Base-by-base conservation (phyloP, 2,329 filamentous ascomycete genomes). In the Falciphora oryzae region DNA sequence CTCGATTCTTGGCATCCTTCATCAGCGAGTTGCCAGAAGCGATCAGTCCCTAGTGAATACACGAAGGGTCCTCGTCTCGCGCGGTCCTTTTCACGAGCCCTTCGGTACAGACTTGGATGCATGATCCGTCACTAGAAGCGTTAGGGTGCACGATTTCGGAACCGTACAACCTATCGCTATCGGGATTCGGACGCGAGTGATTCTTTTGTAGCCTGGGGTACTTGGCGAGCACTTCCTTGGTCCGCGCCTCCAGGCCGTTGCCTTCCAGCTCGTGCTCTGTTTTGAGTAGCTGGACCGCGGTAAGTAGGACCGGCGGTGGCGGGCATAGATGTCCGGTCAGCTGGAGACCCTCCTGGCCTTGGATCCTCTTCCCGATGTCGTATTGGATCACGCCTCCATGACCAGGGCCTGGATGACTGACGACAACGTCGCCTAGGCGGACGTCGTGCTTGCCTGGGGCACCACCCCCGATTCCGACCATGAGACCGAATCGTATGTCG, bases 401-500 rank as follows among this genome's bases (percentile, higher is more conserved):
- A 2, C 59, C 32, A 13, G 56, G 56, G 25, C 56, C 56, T 13
- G 56, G 56, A 18, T 29, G 29, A 29, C 29, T n/a, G n/a, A n/a
- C n/a, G n/a, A n/a, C n/a, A n/a, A n/a, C n/a, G n/a, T n/a, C n/a
- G n/a, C n/a, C n/a, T n/a, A n/a, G n/a, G n/a, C n/a, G n/a, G n/a
- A n/a, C n/a, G n/a, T n/a, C n/a, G n/a, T n/a, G n/a, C n/a, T 8
- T 71, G 59, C 67, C 79, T 66, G 77, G 76, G 0, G 70, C 75
- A 3, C 76, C 77, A 5, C 76, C 75, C 0, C 71, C 75, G 3
- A 76, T 71, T 25, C 75, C 75, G 2, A 77, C 74, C 66, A 77
- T 70, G 4, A 77, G 60, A 1, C 71, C 70, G 11, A 75, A 65
- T 27, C 68, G 64, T 5, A 78, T 58, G 4, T 71, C 70, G 0